A percentile compares a stretch with the other conserved stretches of the same genome.
phyloP scores from a whole-genome alignment of 176 grass and related monocot species.

The Thinopyrum elongatum region DNA sequence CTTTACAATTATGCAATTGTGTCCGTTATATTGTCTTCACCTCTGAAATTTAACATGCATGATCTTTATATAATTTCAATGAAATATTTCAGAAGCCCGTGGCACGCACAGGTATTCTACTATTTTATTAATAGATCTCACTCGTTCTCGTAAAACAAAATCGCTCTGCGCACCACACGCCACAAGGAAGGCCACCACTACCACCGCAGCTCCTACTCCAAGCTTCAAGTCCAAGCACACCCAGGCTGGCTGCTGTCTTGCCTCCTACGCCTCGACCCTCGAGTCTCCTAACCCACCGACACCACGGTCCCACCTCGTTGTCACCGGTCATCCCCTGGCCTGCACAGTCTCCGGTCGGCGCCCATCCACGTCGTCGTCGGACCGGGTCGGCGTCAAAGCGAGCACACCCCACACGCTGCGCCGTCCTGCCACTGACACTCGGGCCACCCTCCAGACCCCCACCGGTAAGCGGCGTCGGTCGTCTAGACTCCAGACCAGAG shows the following conservation, averaged over 20 bases:
- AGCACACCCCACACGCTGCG: background rate
- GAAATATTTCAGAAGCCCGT: too few species aligned
- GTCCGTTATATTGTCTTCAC: too few species aligned
- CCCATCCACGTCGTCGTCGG: background rate
- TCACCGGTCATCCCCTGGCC: background rate
- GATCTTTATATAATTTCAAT: too few species aligned
- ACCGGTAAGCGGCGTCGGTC: background rate
- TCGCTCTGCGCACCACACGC: too few species aligned
- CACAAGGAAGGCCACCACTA: too few species aligned
- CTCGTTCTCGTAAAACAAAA: too few species aligned
- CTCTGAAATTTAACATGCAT: too few species aligned
- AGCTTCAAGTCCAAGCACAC: too few species aligned
- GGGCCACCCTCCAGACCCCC: accelerated
- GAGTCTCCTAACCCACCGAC: background rate
- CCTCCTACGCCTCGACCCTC: background rate
- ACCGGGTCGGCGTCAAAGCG: background rate
- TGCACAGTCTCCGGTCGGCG: background rate
- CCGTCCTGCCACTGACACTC: background rate
- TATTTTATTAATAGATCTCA: too few species aligned
- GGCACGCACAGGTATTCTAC: too few species aligned
- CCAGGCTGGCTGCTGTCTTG: background rate
- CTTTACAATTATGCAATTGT: too few species aligned
- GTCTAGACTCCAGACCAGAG: accelerated
- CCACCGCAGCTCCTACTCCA: too few species aligned
- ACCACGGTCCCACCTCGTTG: background rate